Evolutionary conservation across 2,329 filamentous ascomycete species (phyloP), one percentile per base, ranked within the genome.

Genomic region (Epichloe scottii): DNA sequence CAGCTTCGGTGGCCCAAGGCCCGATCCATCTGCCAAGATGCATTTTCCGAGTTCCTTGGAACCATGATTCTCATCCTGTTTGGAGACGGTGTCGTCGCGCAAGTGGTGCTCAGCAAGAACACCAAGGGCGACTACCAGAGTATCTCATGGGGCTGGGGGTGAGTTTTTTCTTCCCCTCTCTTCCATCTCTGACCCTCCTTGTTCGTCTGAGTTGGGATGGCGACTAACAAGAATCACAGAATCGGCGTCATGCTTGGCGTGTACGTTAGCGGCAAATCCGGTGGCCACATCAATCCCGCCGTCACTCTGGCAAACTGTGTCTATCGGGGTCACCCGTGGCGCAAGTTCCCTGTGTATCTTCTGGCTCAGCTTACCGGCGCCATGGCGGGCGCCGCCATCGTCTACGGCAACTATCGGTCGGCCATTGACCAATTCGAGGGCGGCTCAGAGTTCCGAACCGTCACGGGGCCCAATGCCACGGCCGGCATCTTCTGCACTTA

Each of bases 401-500:
- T 83, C 14, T 83, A 83, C 59, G 78, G 70, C 21, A 83, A 82
- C 65, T 83, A 83, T 63, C 75, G 76, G 51, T 77, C 75, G 5
- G 81, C 81, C 34, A 85, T 88, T 57, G 75, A 85, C 57, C 63
- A 66, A 21, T 81, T 77, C 57, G 83, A 87, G 62, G 84, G 82
- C 14, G 75, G 74, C 2, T 64, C 72, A 3, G 70, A 74, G 14
- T 71, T 84, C 52, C 74, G 84, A 23, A 87, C 82, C 1, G 83
- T 87, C 0, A 64, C 66, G 40, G 75, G 70, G 8, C 62, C 68
- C 26, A 84, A 77, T 43, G 75, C 82, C 1, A 83, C 82, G 0
- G 85, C 81, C 0, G 82, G 78, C 2, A 79, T 89, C 56, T 88
- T 88, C 63, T 84, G 79, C 71, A 87, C 85, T 0, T 88, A 88